These are phyloP conservation scores for Neonothopanus nambi DNA, from an alignment of 1,284 basidiomycete species.

Conservation along the genomic window DNA sequence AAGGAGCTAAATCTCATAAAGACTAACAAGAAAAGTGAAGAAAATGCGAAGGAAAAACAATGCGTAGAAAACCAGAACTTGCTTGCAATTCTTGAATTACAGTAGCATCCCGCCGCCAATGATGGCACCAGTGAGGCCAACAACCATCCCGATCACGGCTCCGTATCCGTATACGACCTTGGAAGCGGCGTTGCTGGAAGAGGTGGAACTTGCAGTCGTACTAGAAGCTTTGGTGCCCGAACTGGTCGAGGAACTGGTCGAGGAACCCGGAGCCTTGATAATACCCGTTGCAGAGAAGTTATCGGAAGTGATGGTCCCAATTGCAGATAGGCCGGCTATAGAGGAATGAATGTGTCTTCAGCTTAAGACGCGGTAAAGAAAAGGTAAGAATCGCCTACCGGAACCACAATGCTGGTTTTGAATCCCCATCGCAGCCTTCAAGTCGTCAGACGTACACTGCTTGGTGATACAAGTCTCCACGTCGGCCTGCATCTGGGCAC, in stretches of 20 bases:
- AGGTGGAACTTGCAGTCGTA: no score
- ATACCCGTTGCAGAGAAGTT: background rate
- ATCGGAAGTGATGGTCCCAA: background rate
- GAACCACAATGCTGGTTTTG: slow-evolving; percentile 1
- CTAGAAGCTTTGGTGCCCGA: no score
- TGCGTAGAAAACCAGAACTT: no score
- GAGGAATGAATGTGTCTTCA: background rate
- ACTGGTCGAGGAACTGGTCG: no score
- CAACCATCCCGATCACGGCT: no score
- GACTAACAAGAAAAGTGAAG: no score
- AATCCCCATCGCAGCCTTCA: background rate
- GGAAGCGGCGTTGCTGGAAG: no score
- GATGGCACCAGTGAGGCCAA: no score
- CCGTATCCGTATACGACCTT: no score
- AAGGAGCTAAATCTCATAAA: no score
- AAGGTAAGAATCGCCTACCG: background rate
- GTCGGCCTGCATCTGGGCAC: slow-evolving; percentile 2
- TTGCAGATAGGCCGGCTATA: background rate
- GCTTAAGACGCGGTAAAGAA: background rate
- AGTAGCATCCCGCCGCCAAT: slow-evolving; percentile 20
- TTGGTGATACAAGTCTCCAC: background rate
- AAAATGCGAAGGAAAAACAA: no score
- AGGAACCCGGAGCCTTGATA: no score
- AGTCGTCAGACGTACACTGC: background rate
- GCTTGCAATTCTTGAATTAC: background rate